Evolutionary conservation across 441 rosid species (phyloP), one percentile per base, ranked within the genome.

Genomic region (Populus trichocarpa): DNA sequence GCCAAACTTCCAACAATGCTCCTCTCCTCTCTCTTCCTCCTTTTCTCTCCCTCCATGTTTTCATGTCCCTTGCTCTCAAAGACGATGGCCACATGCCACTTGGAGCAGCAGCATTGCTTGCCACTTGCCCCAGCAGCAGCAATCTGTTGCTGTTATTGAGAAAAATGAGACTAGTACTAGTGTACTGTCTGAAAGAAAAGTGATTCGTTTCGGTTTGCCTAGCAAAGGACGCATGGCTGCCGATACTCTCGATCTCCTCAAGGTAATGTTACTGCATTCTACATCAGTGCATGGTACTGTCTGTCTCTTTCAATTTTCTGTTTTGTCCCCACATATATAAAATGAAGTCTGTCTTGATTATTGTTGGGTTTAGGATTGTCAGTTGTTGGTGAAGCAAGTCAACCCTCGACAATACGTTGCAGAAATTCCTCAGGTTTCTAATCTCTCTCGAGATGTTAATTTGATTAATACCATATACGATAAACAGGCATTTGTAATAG

Each of bases 321-420:
- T 38, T 38, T 38, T 38, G 42, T 46, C 57, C 57, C 57, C 2
- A 0, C 57, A 4, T 46, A 4, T 4, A 46, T 14, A 14, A 14
- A 46, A 46, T 1, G 57, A 46, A 4, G 57, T 14, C 14, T 22
- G 26, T 9, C 25, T 65, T 65, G 30, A 6, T 65, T 65, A 72
- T 74, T 57, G 53, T 32, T 57, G 81, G 80, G 26, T 12, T 30
- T 78, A 94, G 98, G 99, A 94, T 76, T 94, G 98, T 84, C 97
- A 94, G 87, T 81, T 96, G 68, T 89, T 86, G 2, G 97, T 96
- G 67, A 90, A 81, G 83, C 97, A 91, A 71, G 97, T 91, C 33
- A 94, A 96, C 90, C 98, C 99, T 78, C 84, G 97, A 35, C 99
- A 96, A 46, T 96, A 94, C 75, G 97, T 96, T 78, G 99, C 98